Evolutionary conservation across 257 asterid genomes (phyloP).

Genomic region (Solanum bulbocastanum): DNA sequence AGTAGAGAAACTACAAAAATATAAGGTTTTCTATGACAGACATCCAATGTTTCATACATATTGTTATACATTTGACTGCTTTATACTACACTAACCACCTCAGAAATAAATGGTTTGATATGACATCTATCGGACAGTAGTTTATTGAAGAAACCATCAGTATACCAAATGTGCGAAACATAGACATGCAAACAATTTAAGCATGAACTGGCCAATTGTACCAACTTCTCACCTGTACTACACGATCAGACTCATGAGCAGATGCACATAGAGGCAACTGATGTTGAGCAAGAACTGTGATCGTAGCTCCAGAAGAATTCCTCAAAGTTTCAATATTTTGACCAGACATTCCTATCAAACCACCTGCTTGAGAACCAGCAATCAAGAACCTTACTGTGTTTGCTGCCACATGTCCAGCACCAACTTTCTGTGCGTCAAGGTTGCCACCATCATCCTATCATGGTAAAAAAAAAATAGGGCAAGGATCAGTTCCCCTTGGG

Average conservation of each 20-base stretch:
- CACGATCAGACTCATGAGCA: conserved; percentile 89
- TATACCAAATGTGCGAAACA: not conserved
- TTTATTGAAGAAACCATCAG: not conserved
- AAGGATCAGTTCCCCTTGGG: not conserved
- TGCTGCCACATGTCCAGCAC: conserved; percentile 78
- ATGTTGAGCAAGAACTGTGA: conserved; percentile 77
- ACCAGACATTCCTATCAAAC: conserved; percentile 90
- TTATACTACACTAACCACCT: not conserved
- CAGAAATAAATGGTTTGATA: not conserved
- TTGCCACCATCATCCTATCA: conserved; percentile 62
- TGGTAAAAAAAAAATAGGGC: not conserved
- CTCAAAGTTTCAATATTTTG: conserved; percentile 86
- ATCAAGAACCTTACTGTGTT: conserved; percentile 83
- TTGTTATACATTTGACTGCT: not conserved
- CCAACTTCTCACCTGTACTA: conserved; percentile 63
- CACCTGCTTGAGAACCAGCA: conserved; percentile 94
- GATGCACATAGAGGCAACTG: conserved; percentile 96
- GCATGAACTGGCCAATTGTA: not conserved
- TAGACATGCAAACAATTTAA: not conserved
- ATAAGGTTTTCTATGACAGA: not conserved
- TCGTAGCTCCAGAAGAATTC: conserved; percentile 68
- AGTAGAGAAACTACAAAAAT: not conserved
- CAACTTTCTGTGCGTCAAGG: conserved; percentile 49
- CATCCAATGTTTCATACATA: not conserved
- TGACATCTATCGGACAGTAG: not conserved